Percentiles rank a stretch among this genome's conserved stretches.
These are phyloP conservation scores for Hibiscus trionum DNA, from an alignment of 345 rosid species.

Conservation along the genomic window DNA sequence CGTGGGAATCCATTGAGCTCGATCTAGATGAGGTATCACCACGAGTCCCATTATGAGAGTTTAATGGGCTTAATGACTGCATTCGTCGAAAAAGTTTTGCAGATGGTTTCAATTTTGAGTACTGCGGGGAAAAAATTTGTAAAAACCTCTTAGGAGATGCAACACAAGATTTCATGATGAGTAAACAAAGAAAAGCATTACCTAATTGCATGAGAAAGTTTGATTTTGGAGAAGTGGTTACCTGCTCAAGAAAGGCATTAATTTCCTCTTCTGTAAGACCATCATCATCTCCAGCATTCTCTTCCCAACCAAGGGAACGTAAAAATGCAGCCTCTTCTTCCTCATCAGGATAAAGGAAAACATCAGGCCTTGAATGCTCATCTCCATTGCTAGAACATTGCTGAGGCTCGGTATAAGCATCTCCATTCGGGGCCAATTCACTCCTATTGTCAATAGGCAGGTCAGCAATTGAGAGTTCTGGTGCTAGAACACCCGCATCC, in stretches of 20 bases:
- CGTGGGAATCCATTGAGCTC: neutral
- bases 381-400: slow-evolving; percentile 20
- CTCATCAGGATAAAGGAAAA: slow-evolving; percentile 19
- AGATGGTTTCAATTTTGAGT: slow-evolving; percentile 16
- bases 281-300: slow-evolving; percentile 41
- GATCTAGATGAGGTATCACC: slow-evolving; percentile 2
- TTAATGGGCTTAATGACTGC: neutral
- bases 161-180: neutral
- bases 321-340: slow-evolving; percentile 36
- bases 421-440: slow-evolving; percentile 12
- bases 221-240: neutral
- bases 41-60: slow-evolving; percentile 9
- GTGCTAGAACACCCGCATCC: slow-evolving; percentile 3
- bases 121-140: slow-evolving; percentile 9
- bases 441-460: slow-evolving; percentile 15
- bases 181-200: neutral
- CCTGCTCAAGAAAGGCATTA: slow-evolving; percentile 33
- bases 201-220: neutral
- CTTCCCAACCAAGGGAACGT: slow-evolving; percentile 57
- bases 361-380: slow-evolving; percentile 7
- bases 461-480: slow-evolving; percentile 8
- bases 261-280: slow-evolving; percentile 59
- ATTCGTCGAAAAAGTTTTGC: slow-evolving; percentile 3
- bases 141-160: neutral
- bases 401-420: slow-evolving; percentile 9